Conservation (phyloP, 192 early-diverging fungal species). For the Borealophlyctis nickersoniae region DNA sequence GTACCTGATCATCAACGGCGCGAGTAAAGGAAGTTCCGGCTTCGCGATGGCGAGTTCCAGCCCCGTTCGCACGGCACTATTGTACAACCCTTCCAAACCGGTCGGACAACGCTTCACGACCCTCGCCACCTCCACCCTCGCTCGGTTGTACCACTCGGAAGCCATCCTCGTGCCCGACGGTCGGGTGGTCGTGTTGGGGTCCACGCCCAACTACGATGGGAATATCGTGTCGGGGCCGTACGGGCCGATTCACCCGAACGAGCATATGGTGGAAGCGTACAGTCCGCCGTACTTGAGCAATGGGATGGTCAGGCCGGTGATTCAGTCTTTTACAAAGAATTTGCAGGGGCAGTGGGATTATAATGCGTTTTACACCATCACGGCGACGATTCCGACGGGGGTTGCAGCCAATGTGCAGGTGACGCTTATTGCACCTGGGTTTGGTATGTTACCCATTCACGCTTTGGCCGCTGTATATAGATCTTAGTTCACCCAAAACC, state of each 20-base stretch:
- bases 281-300: slow-evolving; percentile 24
- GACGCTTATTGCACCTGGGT: slow-evolving; percentile 17
- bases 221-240: slow-evolving; percentile 2
- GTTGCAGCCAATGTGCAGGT: neutral
- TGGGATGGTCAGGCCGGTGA: neutral
- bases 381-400: slow-evolving; percentile 6
- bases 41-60: slow-evolving; percentile 22
- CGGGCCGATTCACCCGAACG: slow-evolving; percentile 21
- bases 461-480: neutral
- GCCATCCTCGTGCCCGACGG: slow-evolving; percentile 50
- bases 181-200: slow-evolving; percentile 56
- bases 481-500: neutral
- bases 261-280: slow-evolving; percentile 20
- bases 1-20: slow-evolving; percentile 55
- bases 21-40: slow-evolving; percentile 49
- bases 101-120: slow-evolving; percentile 39
- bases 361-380: neutral
- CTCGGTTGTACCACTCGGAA: slow-evolving; percentile 61
- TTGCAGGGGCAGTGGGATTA: neutral
- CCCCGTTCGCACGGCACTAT: slow-evolving; percentile 47
- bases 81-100: slow-evolving; percentile 50
- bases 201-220: slow-evolving; percentile 45
- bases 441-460: slow-evolving; percentile 2
- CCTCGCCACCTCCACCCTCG: slow-evolving; percentile 49
- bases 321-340: no score